A percentile compares a stretch with the other conserved stretches of the same genome.
These are phyloP conservation scores for Truncatella angustata DNA, from an alignment of 2,329 filamentous ascomycete genomes.

Conservation along the genomic window DNA sequence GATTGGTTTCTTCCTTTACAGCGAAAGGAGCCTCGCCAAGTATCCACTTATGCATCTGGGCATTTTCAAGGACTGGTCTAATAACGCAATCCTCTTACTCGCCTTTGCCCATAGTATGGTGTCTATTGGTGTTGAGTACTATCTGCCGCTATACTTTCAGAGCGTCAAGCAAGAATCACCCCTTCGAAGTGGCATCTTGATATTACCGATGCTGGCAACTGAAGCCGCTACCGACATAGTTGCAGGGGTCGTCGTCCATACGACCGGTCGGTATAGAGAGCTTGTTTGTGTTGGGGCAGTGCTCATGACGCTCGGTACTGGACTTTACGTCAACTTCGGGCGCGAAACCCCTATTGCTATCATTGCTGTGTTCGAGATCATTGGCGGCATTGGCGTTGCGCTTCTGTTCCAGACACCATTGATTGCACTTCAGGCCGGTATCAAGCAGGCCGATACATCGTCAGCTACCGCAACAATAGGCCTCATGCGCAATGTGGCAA, in stretches of 20 bases:
- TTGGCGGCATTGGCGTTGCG: conserved; percentile 37
- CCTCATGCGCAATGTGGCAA: conserved; percentile 47
- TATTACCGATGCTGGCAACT: conserved; percentile 33
- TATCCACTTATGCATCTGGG: conserved; percentile 32
- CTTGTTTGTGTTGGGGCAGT: conserved; percentile 36
- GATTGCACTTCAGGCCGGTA: conserved; percentile 41
- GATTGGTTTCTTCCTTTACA: conserved; percentile 27
- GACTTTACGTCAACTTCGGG: conserved; percentile 29
- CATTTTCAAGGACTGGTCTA: conserved; percentile 30
- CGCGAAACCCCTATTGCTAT: conserved; percentile 22
- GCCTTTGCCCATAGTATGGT: conserved; percentile 34
- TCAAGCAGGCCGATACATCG: conserved; percentile 48
- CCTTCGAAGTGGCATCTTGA: conserved; percentile 30
- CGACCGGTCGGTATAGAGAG: conserved; percentile 29
- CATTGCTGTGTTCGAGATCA: conserved; percentile 42
- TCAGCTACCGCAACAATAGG: conserved; percentile 49
- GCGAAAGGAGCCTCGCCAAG: conserved; percentile 33
- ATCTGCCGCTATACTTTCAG: conserved; percentile 40
- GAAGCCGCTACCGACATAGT: conserved; percentile 29
- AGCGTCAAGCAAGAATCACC: conserved; percentile 33
- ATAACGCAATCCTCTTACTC: conserved; percentile 26
- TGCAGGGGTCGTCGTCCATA: conserved; percentile 26
- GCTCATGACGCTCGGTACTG: conserved; percentile 32
- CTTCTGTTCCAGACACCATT: conserved; percentile 37
- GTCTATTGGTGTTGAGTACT: conserved; percentile 39